Evolutionary conservation across 345 rosid genomes (phyloP), one percentile per base, ranked within the genome.

Genomic region (Eucalyptus curtisii): DNA sequence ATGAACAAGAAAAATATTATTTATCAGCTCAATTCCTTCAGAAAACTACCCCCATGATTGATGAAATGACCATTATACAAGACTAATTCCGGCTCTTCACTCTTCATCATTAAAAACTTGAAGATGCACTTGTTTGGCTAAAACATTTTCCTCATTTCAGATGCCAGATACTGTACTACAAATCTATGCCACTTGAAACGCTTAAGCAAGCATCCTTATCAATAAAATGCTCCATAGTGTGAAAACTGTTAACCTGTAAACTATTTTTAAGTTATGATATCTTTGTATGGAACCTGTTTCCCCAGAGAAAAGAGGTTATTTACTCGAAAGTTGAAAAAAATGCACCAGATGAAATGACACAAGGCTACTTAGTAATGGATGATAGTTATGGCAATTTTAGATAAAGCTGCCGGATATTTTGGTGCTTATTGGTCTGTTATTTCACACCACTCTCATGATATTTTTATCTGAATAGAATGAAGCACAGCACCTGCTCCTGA

Each of bases 401-500:
- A 76, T 40, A 76, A 76, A 76, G 82, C 47, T 40, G 44, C 27
- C 10, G 4, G 84, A 76, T 76, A 76, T 76, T 76, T 76, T 76
- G 84, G 47, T 40, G 84, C 84, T 76, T 37, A 76, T 76, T 6
- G 30, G 47, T 11, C 42, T 76, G 84, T 76, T 76, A 40, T 76
- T 71, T 40, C 47, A 76, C 47, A 76, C 27, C 27, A 76, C 47
- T 76, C 30, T 40, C 15, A 3, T 13, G 8, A 52, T 87, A 47
- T 44, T 37, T 17, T 22, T 20, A 76, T 76, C 47, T 20, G 50
- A 87, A 76, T 53, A 71, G 27, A 42, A 85, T 76, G 31, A 80
- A 37, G 86, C 50, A 87, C 81, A 57, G n/a, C 48, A 94, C 98
- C 97, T 96, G 97, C 90, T 96, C 98, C 89, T 95, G 98, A 89